Base-by-base conservation (phyloP, 1,284 basidiomycete genomes). In the Meira miltonrushii region DNA sequence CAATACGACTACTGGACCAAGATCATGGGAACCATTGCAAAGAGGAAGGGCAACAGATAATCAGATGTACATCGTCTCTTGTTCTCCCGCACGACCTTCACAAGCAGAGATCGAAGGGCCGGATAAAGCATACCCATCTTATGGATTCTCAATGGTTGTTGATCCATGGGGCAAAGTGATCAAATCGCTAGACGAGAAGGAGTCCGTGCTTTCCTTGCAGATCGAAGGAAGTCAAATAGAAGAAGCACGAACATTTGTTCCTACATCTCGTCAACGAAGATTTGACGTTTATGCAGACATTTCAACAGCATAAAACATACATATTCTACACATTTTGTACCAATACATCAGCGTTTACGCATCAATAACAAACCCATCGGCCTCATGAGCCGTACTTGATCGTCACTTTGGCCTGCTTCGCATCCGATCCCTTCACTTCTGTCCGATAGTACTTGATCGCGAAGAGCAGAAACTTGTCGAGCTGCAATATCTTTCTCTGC, bases 61-160 rank as follows among this genome's bases (percentile, higher is more conserved):
- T 6, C 80, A 81, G 50, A 68, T 66, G 58, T 81, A 78, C 60
- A 71, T 80, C 6, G 58, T 80, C 1, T 78, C 76, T 88, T 96
- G 92, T 79, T 96, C 92, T 64, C 92, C 93, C 37, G 92, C 95
- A 1, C 85, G 94, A 39, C 89, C 95, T 67, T 78, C 88, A 59
- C 85, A 82, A 13, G 88, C 54, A 33, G 69, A 67, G 1, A 54
- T 69, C 23, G 63, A 65, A 19, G 46, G 46, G 12, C 69, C 68
- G 2, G 71, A 61, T 15, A 66, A 67, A 28, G 71, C 71, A 5
- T 78, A 78, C 49, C 75, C 74, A 0, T 68, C 75, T 5, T 78
- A 72, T 71, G 75, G 75, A 2, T 73, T 75, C 48, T 65, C 63
- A 25, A 75, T 62, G 33, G 54, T 77, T 19, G 67, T 72, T 8